Evolutionary conservation across 2,329 filamentous ascomycete species (phyloP).

Genomic region (Paradendryphiella salina): DNA sequence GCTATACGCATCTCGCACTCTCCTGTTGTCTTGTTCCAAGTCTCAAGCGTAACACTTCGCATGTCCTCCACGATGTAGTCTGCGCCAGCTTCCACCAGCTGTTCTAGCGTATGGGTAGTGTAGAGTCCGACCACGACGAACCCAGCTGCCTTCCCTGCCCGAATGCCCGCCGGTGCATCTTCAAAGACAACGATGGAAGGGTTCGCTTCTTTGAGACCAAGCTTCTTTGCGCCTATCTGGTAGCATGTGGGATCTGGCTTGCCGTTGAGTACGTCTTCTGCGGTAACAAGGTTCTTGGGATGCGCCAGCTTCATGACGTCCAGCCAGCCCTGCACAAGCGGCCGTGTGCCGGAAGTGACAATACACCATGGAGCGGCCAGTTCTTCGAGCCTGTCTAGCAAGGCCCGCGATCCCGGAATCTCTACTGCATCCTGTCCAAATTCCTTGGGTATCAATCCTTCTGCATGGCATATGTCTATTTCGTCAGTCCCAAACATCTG

Average conservation of each 20-base stretch:
- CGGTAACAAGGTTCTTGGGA: constrained; percentile 53
- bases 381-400: constrained; percentile 69
- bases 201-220: constrained; percentile 49
- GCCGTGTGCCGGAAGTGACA: constrained; percentile 58
- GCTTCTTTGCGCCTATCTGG: constrained; percentile 48
- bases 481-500: background rate
- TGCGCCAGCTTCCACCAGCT: constrained; percentile 74
- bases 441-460: constrained; percentile 74
- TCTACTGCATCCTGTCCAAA: constrained; percentile 80
- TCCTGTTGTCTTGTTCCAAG: constrained; percentile 59
- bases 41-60: constrained; percentile 67
- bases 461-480: constrained; percentile 76
- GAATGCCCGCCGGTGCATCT: constrained; percentile 85
- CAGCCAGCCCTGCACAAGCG: constrained; percentile 56
- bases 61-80: constrained; percentile 87
- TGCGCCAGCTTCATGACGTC: constrained; percentile 54
- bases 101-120: constrained; percentile 76
- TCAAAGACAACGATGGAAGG: constrained; percentile 73
- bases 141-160: constrained; percentile 80
- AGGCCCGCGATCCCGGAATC: constrained; percentile 76
- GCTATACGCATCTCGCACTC: constrained; percentile 68
- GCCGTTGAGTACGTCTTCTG: constrained; percentile 54
- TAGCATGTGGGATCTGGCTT: constrained; percentile 58
- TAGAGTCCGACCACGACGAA: constrained; percentile 83
- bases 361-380: constrained; percentile 78